These are phyloP conservation scores for Neofusicoccum sp. DNA, from an alignment of 2,329 filamentous ascomycete species.

Conservation along the genomic window DNA sequence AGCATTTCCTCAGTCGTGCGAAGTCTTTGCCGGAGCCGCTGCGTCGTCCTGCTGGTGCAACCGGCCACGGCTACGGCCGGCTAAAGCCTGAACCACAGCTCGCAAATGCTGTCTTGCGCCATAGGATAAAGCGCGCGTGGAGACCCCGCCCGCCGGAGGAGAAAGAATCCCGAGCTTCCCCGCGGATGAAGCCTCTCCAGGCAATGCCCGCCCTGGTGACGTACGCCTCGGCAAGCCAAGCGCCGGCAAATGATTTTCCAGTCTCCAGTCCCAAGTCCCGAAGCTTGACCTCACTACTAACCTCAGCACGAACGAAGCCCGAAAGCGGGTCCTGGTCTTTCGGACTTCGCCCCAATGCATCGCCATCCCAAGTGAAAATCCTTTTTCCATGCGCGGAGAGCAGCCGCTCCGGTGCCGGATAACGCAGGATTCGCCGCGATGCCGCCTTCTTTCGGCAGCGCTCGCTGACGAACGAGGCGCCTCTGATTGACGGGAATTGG, in stretches of 20 bases:
- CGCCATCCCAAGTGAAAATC: constrained; percentile 6
- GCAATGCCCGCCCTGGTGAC: neutral
- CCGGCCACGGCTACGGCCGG: neutral
- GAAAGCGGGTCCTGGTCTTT: neutral
- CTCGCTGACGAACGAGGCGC: neutral
- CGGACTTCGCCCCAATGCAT: neutral
- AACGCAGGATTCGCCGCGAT: neutral
- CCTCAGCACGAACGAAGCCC: neutral
- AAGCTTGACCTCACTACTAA: neutral
- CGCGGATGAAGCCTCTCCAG: constrained; percentile 10
- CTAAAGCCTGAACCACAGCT: neutral
- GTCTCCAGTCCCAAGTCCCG: neutral
- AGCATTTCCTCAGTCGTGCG: neutral
- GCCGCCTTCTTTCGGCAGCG: neutral
- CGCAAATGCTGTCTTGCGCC: neutral
- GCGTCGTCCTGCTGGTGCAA: neutral
- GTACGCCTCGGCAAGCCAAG: constrained; percentile 4
- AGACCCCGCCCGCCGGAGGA: neutral
- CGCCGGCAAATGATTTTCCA: constrained; percentile 8
- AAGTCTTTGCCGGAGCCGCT: neutral
- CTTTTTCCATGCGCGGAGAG: constrained; percentile 6
- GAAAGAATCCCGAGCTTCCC: neutral
- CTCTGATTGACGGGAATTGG: neutral
- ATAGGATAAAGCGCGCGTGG: neutral
- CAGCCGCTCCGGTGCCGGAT: neutral